phyloP scores from a whole-genome alignment of 2,329 filamentous ascomycete genomes.

The Colletotrichum sidae region DNA sequence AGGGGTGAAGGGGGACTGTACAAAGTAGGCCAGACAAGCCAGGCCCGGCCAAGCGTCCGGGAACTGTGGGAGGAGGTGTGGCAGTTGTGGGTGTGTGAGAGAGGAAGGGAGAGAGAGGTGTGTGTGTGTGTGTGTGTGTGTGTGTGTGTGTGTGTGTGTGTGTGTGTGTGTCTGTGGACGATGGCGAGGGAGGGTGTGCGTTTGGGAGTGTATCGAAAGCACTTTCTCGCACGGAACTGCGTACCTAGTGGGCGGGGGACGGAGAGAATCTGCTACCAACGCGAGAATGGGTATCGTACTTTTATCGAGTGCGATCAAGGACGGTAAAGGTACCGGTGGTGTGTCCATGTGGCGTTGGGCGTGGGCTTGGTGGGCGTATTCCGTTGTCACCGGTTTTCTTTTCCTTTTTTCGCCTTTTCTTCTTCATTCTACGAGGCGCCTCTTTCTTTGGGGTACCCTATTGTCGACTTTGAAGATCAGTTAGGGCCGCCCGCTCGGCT shows the following conservation, averaged over 20 bases:
- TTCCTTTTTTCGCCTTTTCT: constrained; percentile 14
- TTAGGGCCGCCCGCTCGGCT: constrained; percentile 26
- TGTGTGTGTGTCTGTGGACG: constrained; percentile 1
- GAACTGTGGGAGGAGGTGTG: constrained; percentile 26
- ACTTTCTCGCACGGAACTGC: too few species aligned
- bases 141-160: constrained; percentile 10
- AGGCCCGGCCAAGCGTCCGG: constrained; percentile 32
- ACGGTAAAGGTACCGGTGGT: too few species aligned
- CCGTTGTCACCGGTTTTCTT: constrained; percentile 14
- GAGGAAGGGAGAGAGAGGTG: constrained; percentile 8
- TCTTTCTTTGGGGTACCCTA: neutral
- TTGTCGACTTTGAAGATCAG: constrained; percentile 35
- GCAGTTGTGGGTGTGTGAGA: constrained; percentile 2
- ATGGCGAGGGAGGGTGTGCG: too few species aligned
- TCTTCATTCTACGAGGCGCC: neutral
- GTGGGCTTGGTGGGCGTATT: constrained; percentile 19
- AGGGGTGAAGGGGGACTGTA: neutral
- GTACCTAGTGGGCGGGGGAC: too few species aligned
- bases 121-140: constrained; percentile 8
- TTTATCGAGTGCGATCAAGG: too few species aligned
- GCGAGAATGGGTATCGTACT: too few species aligned
- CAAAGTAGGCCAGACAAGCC: constrained; percentile 5
- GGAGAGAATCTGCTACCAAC: too few species aligned
- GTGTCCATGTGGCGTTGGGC: neutral
- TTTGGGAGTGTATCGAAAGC: too few species aligned